phyloP scores from a whole-genome alignment of 2,329 filamentous ascomycete genomes.

The Trichoderma atrobrunneum region DNA sequence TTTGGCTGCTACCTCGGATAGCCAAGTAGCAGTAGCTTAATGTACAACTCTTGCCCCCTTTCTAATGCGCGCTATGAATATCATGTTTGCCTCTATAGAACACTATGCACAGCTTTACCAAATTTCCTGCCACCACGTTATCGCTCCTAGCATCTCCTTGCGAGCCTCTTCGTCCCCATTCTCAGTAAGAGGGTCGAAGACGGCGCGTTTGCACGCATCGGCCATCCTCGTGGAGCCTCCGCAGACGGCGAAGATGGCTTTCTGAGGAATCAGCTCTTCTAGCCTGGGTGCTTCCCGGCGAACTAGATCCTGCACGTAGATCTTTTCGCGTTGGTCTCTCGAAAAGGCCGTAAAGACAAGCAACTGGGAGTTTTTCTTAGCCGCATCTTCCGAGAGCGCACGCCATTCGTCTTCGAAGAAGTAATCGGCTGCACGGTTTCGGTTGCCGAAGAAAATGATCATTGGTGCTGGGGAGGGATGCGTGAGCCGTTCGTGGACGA shows the following conservation, averaged over 20 bases:
- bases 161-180: conserved; percentile 39
- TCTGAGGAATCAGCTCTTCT: conserved; percentile 34
- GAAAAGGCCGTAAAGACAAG: conserved; percentile 48
- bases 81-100: not conserved
- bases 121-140: conserved; percentile 58
- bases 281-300: conserved; percentile 40
- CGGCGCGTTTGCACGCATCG: conserved; percentile 49
- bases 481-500: conserved; percentile 69
- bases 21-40: not conserved
- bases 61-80: not conserved
- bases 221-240: conserved; percentile 60
- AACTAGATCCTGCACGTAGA: conserved; percentile 57
- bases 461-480: conserved; percentile 37
- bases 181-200: conserved; percentile 48
- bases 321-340: conserved; percentile 46
- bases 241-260: conserved; percentile 52
- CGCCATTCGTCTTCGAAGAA: conserved; percentile 80
- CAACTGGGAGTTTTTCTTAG: conserved; percentile 25
- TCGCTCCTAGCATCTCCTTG: conserved; percentile 35
- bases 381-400: conserved; percentile 16
- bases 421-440: conserved; percentile 71
- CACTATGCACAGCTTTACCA: conserved; percentile 32
- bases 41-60: not conserved
- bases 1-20: not conserved
- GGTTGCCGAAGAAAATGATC: conserved; percentile 79